Evolutionary conservation across 345 rosid species (phyloP).

Genomic region (Noccaea caerulescens): DNA sequence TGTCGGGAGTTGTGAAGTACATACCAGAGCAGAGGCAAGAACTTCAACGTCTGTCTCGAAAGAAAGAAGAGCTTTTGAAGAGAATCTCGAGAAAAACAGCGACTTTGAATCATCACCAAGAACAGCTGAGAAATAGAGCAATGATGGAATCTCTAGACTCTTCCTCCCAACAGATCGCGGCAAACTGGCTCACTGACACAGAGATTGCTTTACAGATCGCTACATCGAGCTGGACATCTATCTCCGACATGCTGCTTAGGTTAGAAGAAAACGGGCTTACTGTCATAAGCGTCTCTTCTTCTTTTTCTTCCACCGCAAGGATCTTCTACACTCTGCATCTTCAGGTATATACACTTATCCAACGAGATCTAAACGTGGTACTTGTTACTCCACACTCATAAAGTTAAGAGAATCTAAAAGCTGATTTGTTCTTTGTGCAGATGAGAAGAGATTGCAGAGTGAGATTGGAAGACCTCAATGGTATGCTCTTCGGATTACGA

Average conservation of each 20-base stretch:
- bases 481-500: slow-evolving; percentile 26
- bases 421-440: slow-evolving; percentile 18
- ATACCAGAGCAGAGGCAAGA: slow-evolving; percentile 60
- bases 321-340: slow-evolving; percentile 60
- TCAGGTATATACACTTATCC: slow-evolving; percentile 48
- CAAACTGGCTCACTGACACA: slow-evolving; percentile 48
- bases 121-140: slow-evolving; percentile 34
- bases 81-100: slow-evolving; percentile 38
- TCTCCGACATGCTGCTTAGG: slow-evolving; percentile 52
- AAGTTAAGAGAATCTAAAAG: slow-evolving; percentile 13
- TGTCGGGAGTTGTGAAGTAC: slow-evolving; percentile 51
- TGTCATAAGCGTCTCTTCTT: slow-evolving; percentile 58
- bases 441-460: slow-evolving; percentile 22
- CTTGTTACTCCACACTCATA: neutral
- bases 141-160: slow-evolving; percentile 9
- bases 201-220: slow-evolving; percentile 60
- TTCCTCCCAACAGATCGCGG: slow-evolving; percentile 40
- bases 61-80: slow-evolving; percentile 56
- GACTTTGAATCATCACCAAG: slow-evolving; percentile 17
- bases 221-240: slow-evolving; percentile 34
- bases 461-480: slow-evolving; percentile 32
- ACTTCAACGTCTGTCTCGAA: slow-evolving; percentile 44
- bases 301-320: slow-evolving; percentile 54
- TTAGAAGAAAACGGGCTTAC: slow-evolving; percentile 54
- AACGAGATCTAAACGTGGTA: neutral